Evolutionary conservation across 108 stramenopile genomes (phyloP).

Genomic region (Nitzschia sp.): DNA sequence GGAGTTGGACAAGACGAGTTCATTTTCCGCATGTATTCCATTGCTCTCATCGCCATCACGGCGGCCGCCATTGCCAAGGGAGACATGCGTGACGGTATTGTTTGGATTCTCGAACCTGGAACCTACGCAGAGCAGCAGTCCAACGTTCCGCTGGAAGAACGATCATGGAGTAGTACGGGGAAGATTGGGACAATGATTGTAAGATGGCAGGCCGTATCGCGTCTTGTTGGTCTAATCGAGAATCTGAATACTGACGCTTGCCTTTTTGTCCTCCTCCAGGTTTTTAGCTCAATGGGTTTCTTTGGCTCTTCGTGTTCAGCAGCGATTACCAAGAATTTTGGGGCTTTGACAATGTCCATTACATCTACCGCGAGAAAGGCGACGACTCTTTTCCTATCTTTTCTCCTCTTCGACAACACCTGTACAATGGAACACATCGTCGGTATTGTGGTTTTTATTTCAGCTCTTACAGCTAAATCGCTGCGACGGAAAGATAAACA

Average conservation of each 20-base stretch:
- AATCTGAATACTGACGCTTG: neutral
- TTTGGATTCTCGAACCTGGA: slow-evolving; percentile 65
- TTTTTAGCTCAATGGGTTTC: slow-evolving; percentile 82
- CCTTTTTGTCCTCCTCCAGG: neutral
- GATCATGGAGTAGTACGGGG: slow-evolving; percentile 60
- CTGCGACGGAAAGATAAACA: slow-evolving; percentile 39
- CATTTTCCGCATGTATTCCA: slow-evolving; percentile 82
- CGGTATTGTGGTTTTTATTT: slow-evolving; percentile 77
- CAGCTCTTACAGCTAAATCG: slow-evolving; percentile 73
- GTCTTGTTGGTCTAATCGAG: neutral
- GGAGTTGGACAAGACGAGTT: slow-evolving; percentile 89
- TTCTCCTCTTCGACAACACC: slow-evolving; percentile 81
- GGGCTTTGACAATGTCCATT: slow-evolving; percentile 86
- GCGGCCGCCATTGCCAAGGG: slow-evolving; percentile 68
- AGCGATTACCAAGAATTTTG: slow-evolving; percentile 89
- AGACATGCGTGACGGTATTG: slow-evolving; percentile 67
- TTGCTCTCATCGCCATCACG: slow-evolving; percentile 74
- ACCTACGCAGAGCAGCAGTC: slow-evolving; percentile 75
- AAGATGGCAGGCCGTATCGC: neutral
- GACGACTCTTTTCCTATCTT: slow-evolving; percentile 86
- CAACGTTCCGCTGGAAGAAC: slow-evolving; percentile 47
- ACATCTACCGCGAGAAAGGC: slow-evolving; percentile 87
- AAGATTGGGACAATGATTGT: slow-evolving; percentile 61
- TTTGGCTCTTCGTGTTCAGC: slow-evolving; percentile 81
- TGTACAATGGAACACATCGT: slow-evolving; percentile 77